Conservation (phyloP, 208 protist species). For the Acanthamoeba sp. region DNA sequence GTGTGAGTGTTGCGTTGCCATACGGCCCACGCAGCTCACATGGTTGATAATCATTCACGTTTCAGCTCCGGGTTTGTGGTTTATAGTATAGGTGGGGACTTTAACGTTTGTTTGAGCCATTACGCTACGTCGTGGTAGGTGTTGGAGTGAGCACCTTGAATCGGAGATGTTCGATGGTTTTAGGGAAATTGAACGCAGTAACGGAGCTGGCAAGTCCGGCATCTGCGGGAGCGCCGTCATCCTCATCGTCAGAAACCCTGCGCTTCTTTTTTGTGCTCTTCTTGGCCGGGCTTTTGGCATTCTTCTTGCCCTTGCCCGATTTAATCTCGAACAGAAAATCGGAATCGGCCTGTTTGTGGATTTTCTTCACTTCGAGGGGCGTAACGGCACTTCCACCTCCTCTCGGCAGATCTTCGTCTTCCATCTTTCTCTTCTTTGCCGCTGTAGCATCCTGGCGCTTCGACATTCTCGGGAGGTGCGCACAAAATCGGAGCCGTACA, state of each 20-base stretch:
- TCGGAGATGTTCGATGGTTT: background rate
- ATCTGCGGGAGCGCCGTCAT: background rate
- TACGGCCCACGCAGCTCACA: background rate
- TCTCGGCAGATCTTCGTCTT: slow-evolving; percentile 44
- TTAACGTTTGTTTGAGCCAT: background rate
- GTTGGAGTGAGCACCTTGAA: background rate
- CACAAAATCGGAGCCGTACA: background rate
- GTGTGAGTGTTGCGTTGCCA: background rate
- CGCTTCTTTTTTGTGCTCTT: background rate
- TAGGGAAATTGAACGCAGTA: slow-evolving; percentile 19
- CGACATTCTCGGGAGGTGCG: slow-evolving; percentile 3
- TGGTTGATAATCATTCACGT: background rate
- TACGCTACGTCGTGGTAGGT: background rate
- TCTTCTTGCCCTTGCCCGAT: slow-evolving; percentile 25
- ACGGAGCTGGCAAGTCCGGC: slow-evolving; percentile 21
- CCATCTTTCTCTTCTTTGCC: slow-evolving; percentile 45
- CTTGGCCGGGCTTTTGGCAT: background rate
- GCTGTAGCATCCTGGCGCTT: background rate
- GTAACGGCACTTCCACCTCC: slow-evolving; percentile 19
- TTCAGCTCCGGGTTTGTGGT: slow-evolving; percentile 33
- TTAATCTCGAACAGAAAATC: slow-evolving; percentile 72
- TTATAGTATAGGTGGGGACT: background rate
- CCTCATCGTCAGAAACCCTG: background rate
- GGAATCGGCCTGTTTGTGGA: slow-evolving; percentile 56
- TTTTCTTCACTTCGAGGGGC: slow-evolving; percentile 41